A percentile compares a stretch with the other conserved stretches of the same genome.
Evolutionary conservation across 176 grass and related monocot genomes (phyloP).

Genomic region (Miscanthus lutarioriparius): DNA sequence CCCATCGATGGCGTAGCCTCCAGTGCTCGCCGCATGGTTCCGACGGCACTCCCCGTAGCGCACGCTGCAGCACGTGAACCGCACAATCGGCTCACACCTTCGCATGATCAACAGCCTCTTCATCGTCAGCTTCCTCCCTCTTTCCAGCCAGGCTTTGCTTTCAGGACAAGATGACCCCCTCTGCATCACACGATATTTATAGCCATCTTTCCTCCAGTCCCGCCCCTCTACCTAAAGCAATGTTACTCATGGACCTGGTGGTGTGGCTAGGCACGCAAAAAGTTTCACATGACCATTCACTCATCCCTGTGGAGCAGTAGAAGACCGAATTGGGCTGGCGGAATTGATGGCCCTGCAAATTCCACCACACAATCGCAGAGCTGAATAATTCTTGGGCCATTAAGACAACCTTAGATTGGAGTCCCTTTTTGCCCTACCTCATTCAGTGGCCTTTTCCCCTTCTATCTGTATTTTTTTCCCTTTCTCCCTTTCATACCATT

Average conservation of each 20-base stretch:
- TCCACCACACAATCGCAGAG: conserved; percentile 67
- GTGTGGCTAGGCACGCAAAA: conserved; percentile 5
- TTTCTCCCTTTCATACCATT: conserved; percentile 50
- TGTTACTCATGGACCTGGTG: conserved; percentile 24
- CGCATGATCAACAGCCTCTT: conserved; percentile 75
- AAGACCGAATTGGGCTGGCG: conserved; percentile 76
- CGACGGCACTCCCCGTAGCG: conserved; percentile 71
- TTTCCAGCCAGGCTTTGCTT: conserved; percentile 29
- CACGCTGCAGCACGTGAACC: conserved; percentile 56
- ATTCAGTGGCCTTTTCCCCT: conserved; percentile 41
- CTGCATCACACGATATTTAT: conserved; percentile 47
- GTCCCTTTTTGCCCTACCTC: conserved; percentile 51
- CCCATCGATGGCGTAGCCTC: conserved; percentile 76
- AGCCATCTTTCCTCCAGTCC: conserved; percentile 26
- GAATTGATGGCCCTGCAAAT: conserved; percentile 92
- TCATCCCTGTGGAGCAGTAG: conserved; percentile 52
- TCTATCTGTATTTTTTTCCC: conserved; percentile 31
- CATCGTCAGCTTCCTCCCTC: conserved; percentile 44
- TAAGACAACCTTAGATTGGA: conserved; percentile 59
- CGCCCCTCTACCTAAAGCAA: conserved; percentile 26
- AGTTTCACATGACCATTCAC: conserved; percentile 58
- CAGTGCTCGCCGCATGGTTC: conserved; percentile 72
- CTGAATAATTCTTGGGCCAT: conserved; percentile 82
- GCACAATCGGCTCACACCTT: conserved; percentile 58
- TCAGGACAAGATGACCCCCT: not conserved